A percentile compares a stretch with the other conserved stretches of the same genome.
These are phyloP conservation scores for Cucumis hystrix DNA, from an alignment of 306 rosid genomes.

Conservation along the genomic window DNA sequence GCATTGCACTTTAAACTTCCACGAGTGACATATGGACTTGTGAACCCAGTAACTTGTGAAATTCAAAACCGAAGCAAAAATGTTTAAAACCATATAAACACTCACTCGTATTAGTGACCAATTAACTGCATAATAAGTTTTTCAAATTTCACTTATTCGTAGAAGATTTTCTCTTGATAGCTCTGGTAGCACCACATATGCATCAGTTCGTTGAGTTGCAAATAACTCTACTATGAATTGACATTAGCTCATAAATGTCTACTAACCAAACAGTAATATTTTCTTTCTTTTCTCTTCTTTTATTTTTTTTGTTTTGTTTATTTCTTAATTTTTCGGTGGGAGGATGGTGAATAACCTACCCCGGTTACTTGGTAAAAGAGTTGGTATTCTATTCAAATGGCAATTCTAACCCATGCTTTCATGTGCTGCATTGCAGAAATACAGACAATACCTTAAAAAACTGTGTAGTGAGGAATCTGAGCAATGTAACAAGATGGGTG, in stretches of 20 bases:
- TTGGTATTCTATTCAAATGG: background rate
- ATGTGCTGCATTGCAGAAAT: constrained; percentile 42
- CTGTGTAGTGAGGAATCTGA: constrained; percentile 13
- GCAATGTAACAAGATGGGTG: constrained; percentile 21
- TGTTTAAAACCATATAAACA: background rate
- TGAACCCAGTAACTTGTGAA: background rate
- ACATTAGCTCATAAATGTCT: background rate
- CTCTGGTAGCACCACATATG: background rate
- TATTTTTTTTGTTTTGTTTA: background rate
- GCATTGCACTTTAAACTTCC: background rate
- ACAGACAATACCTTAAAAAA: constrained; percentile 40
- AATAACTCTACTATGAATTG: background rate
- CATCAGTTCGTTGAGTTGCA: background rate
- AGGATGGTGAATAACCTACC: background rate
- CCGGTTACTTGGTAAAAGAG: background rate
- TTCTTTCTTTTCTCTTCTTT: background rate
- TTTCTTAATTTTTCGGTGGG: background rate
- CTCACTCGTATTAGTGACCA: background rate
- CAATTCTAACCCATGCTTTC: background rate
- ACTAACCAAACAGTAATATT: background rate
- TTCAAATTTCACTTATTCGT: background rate
- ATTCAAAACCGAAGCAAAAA: background rate
- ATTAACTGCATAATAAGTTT: background rate
- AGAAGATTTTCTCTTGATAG: background rate
- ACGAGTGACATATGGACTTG: background rate